phyloP scores from a whole-genome alignment of 2,329 filamentous ascomycete species.

The Capronia americana region DNA sequence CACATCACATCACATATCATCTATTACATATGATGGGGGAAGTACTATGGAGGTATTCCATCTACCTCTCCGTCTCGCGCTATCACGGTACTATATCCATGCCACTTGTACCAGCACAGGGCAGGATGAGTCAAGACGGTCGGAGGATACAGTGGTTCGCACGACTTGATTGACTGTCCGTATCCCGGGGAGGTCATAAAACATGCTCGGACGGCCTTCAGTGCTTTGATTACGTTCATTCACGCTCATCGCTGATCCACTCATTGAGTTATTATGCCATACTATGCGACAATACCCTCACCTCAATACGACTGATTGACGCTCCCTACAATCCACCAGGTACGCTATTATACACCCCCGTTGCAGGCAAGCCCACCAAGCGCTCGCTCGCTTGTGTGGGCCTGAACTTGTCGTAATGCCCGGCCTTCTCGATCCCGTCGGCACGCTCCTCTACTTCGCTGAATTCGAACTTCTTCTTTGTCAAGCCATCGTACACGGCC shows the following conservation, averaged over 20 bases:
- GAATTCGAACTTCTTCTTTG: slow-evolving; percentile 54
- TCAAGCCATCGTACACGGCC: slow-evolving; percentile 55
- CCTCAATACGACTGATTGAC: no score
- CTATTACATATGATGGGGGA: no score
- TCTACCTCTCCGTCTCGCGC: no score
- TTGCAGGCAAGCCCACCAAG: slow-evolving; percentile 20
- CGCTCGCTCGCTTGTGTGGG: slow-evolving; percentile 24
- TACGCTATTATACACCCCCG: slow-evolving; percentile 20
- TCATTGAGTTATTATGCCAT: neutral
- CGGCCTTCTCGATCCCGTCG: slow-evolving; percentile 50
- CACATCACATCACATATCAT: no score
- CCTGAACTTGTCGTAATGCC: slow-evolving; percentile 29
- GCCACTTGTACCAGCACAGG: no score
- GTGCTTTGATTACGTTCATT: neutral
- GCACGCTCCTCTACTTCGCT: slow-evolving; percentile 54
- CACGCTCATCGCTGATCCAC: neutral
- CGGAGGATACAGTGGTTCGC: no score
- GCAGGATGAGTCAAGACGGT: no score
- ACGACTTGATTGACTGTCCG: neutral
- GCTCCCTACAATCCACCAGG: neutral
- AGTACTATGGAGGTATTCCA: no score
- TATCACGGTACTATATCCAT: no score
- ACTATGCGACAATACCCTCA: neutral
- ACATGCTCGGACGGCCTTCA: neutral
- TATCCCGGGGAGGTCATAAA: neutral